phyloP scores from a whole-genome alignment of 257 asterid species.

The Eucommia ulmoides region DNA sequence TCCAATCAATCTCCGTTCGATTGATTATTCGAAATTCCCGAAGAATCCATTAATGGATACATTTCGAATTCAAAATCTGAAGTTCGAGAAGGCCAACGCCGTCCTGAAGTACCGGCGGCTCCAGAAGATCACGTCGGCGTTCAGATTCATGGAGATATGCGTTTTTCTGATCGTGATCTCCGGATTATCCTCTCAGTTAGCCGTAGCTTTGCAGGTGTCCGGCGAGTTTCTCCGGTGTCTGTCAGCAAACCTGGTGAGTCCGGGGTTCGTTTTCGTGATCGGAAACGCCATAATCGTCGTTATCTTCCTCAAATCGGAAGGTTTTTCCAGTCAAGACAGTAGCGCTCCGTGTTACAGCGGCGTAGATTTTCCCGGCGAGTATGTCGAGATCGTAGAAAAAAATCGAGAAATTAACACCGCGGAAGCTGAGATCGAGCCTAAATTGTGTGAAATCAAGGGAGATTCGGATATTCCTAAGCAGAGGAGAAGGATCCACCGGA shows the following conservation, averaged over 20 bases:
- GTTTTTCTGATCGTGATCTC: conserved; percentile 24
- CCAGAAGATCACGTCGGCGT: conserved; percentile 17
- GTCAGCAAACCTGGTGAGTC: conserved; percentile 29
- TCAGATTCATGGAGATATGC: conserved; percentile 24
- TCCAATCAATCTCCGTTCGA: not conserved
- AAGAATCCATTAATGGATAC: conserved; percentile 16
- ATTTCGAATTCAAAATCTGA: conserved; percentile 19
- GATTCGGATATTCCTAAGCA: too few species aligned
- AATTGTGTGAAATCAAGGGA: not conserved
- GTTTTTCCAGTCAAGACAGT: conserved; percentile 6
- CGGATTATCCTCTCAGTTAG: conserved; percentile 25
- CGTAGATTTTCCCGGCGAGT: not conserved
- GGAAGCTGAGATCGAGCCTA: not conserved
- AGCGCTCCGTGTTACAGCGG: not conserved
- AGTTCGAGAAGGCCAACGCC: conserved; percentile 29
- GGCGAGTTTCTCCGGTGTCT: conserved; percentile 32
- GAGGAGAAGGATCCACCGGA: conserved; percentile 18
- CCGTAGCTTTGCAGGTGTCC: conserved; percentile 19
- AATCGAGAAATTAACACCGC: not conserved
- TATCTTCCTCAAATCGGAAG: conserved; percentile 44
- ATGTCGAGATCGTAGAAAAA: not conserved
- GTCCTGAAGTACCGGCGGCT: conserved; percentile 10
- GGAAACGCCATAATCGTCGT: conserved; percentile 58
- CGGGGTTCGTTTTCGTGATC: conserved; percentile 47
- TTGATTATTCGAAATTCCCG: not conserved